These are phyloP conservation scores for Zymoseptoria ardabiliae DNA, from an alignment of 2,329 filamentous ascomycete species.

Conservation along the genomic window DNA sequence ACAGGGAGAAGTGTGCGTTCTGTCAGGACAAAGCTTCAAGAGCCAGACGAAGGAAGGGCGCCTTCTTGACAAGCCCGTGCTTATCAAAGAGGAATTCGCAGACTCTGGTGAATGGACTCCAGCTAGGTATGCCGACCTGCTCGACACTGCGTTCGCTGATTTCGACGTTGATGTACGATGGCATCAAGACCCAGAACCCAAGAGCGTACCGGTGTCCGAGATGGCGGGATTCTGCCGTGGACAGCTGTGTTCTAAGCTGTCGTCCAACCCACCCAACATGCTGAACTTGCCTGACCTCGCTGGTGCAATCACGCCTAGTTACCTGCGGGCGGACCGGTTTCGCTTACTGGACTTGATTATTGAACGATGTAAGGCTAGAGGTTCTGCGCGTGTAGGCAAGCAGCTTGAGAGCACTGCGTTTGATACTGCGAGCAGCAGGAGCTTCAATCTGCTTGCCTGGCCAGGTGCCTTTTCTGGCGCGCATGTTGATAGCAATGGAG, in stretches of 20 bases:
- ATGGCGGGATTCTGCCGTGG: background rate
- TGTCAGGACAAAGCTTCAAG: background rate
- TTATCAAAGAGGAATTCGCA: background rate
- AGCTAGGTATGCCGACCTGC: background rate
- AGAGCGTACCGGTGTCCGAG: background rate
- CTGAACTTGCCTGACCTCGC: background rate
- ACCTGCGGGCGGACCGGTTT: background rate
- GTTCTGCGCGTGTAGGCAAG: background rate
- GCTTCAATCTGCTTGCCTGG: background rate
- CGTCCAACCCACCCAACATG: background rate
- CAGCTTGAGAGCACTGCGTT: background rate
- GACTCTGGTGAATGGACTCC: background rate
- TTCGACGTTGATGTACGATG: background rate
- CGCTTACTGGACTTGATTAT: background rate
- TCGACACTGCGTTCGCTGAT: background rate
- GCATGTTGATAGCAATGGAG: background rate
- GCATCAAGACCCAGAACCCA: background rate
- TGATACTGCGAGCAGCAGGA: background rate
- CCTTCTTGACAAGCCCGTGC: background rate
- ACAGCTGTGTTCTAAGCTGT: background rate
- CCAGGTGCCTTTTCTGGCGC: background rate
- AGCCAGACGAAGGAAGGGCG: background rate
- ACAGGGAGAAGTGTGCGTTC: background rate
- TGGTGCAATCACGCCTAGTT: background rate
- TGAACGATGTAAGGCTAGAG: background rate